These are phyloP conservation scores for Cutaneotrichosporon sp. DNA, from an alignment of 1,284 basidiomycete species.

Conservation along the genomic window DNA sequence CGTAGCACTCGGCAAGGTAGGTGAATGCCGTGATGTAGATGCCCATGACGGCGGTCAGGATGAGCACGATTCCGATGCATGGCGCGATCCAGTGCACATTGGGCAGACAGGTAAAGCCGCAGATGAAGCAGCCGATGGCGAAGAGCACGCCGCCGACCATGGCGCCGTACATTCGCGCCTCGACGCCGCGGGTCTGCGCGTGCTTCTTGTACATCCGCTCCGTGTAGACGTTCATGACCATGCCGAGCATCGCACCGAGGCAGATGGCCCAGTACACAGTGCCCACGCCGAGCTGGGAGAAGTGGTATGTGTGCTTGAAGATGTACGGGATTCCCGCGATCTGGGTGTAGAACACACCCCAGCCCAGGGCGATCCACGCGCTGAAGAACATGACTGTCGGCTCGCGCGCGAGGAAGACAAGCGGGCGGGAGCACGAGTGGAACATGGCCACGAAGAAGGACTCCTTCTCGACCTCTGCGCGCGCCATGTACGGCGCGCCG, in stretches of 20 bases:
- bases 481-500: conserved; percentile 44
- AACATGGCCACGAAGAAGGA: conserved; percentile 34
- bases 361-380: conserved; percentile 68
- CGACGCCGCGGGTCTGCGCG: conserved; percentile 58
- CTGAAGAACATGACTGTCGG: conserved; percentile 70
- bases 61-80: conserved; percentile 45
- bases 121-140: conserved; percentile 59
- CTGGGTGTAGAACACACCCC: conserved; percentile 70
- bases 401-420: conserved; percentile 62
- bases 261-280: conserved; percentile 58
- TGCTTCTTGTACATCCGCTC: conserved; percentile 62
- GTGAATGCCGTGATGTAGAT: conserved; percentile 39
- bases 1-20: conserved; percentile 28
- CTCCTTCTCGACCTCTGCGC: conserved; percentile 43
- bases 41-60: conserved; percentile 15
- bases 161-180: conserved; percentile 66
- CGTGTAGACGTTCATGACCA: conserved; percentile 58
- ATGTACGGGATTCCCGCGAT: conserved; percentile 63
- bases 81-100: conserved; percentile 37
- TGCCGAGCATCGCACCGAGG: conserved; percentile 60
- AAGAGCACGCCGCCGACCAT: conserved; percentile 62
- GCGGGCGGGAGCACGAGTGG: conserved; percentile 32
- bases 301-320: conserved; percentile 61
- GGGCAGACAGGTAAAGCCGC: conserved; percentile 39
- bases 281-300: conserved; percentile 61